phyloP scores from a whole-genome alignment of 2,329 filamentous ascomycete genomes.

The Colletotrichum sojae region DNA sequence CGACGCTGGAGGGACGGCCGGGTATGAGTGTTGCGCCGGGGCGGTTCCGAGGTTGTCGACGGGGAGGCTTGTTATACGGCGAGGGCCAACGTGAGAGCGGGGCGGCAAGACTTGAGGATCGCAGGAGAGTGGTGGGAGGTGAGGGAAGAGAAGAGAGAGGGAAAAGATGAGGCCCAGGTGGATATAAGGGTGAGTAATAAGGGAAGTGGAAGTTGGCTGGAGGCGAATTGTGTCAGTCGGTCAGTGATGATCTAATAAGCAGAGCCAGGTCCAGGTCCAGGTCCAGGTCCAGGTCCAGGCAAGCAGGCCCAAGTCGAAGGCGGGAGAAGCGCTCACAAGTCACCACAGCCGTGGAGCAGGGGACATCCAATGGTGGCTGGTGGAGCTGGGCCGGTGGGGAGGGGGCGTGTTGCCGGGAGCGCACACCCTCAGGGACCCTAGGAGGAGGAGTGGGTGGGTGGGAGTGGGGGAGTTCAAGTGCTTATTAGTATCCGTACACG shows the following conservation, averaged over 20 bases:
- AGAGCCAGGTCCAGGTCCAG: slow-evolving; percentile 29
- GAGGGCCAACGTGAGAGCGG: slow-evolving; percentile 1
- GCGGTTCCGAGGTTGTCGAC: slow-evolving; percentile 11
- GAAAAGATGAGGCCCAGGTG: not conserved
- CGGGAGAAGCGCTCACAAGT: slow-evolving; percentile 42
- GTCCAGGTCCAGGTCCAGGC: slow-evolving; percentile 28
- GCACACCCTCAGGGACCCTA: too few relatives aligned
- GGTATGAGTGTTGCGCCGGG: slow-evolving; percentile 16
- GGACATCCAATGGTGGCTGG: slow-evolving; percentile 37
- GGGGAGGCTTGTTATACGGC: slow-evolving; percentile 9
- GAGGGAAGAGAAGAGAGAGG: slow-evolving; percentile 1
- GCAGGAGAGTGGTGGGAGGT: not conserved
- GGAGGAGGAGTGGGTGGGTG: too few relatives aligned
- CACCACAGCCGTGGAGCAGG: slow-evolving; percentile 38
- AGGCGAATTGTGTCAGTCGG: slow-evolving; percentile 39
- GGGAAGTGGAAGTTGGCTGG: slow-evolving; percentile 32
- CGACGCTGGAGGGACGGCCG: slow-evolving; percentile 8
- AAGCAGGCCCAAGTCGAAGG: slow-evolving; percentile 36
- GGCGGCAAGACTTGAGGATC: not conserved
- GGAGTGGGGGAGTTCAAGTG: too few relatives aligned
- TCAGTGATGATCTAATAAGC: slow-evolving; percentile 42
- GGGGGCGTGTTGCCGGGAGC: slow-evolving; percentile 11
- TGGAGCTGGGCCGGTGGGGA: slow-evolving; percentile 25
- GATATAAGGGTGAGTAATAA: slow-evolving; percentile 33
- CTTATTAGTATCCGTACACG: too few relatives aligned